These are phyloP conservation scores for Aspergillus pseudotamarii DNA, from an alignment of 2,329 filamentous ascomycete genomes.

Conservation along the genomic window DNA sequence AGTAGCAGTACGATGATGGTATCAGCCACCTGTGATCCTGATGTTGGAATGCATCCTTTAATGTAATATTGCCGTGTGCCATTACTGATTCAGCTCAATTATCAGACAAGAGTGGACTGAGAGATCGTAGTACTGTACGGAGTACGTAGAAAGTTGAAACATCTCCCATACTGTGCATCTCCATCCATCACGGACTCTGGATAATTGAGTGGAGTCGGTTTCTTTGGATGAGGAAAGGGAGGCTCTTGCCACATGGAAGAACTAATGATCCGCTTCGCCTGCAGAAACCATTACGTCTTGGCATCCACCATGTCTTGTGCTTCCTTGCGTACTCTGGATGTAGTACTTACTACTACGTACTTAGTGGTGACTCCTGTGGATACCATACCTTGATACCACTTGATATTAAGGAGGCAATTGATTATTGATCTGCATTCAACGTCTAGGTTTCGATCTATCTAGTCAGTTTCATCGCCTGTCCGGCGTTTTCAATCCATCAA, in stretches of 20 bases:
- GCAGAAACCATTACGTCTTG: slow-evolving; percentile 1
- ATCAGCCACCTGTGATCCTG: neutral
- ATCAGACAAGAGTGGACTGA: neutral
- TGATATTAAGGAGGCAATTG: neutral
- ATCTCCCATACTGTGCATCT: neutral
- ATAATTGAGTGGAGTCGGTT: neutral
- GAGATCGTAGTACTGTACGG: neutral
- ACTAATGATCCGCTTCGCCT: slow-evolving; percentile 10
- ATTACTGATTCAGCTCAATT: neutral
- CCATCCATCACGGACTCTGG: neutral
- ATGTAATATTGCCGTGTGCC: neutral
- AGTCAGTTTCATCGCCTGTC: neutral
- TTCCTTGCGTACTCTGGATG: neutral
- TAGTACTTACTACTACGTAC: no score
- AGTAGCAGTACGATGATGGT: neutral
- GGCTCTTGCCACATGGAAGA: slow-evolving; percentile 14
- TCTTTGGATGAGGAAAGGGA: neutral
- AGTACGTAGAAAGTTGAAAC: neutral
- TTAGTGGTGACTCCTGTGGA: neutral
- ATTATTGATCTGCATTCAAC: neutral
- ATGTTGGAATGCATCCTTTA: neutral
- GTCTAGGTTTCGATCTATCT: neutral
- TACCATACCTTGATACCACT: neutral
- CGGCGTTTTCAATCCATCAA: neutral
- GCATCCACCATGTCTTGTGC: neutral